Evolutionary conservation across 257 asterid species (phyloP).

Genomic region (Penstemon newberryi): DNA sequence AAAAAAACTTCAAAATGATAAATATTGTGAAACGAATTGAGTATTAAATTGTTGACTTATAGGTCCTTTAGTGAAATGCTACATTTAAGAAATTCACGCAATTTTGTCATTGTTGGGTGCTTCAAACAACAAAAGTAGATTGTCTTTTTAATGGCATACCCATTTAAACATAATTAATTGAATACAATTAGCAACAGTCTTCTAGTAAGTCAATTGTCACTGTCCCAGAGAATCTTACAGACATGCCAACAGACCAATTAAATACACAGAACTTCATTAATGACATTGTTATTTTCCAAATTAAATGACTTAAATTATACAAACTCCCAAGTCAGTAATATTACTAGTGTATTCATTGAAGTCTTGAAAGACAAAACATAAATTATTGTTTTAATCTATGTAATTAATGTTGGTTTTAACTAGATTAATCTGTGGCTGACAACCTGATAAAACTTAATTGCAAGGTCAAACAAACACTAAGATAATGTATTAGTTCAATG

Average conservation of each 20-base stretch:
- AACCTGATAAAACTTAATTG: constrained; percentile 15
- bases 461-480: constrained; percentile 9
- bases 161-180: neutral
- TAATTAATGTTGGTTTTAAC: constrained; percentile 31
- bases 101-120: constrained; percentile 31
- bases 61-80: constrained; percentile 23
- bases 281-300: constrained; percentile 38
- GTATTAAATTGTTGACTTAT: constrained; percentile 36
- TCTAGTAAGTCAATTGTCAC: constrained; percentile 35
- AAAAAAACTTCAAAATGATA: no score
- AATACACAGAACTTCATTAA: constrained; percentile 17
- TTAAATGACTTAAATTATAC: constrained; percentile 24
- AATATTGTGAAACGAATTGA: no score
- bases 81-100: constrained; percentile 27
- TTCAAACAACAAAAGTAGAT: constrained; percentile 14
- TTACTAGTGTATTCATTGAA: constrained; percentile 20
- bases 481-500: neutral
- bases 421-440: constrained; percentile 18
- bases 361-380: constrained; percentile 10
- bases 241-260: constrained; percentile 52
- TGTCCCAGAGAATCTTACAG: constrained; percentile 44
- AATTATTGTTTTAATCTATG: constrained; percentile 19
- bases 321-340: constrained; percentile 33
- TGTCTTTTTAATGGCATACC: neutral
- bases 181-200: constrained; percentile 28